A percentile compares a stretch with the other conserved stretches of the same genome.
phyloP scores from a whole-genome alignment of 805 yeast species.

The Blastobotrys chiropterorum region DNA sequence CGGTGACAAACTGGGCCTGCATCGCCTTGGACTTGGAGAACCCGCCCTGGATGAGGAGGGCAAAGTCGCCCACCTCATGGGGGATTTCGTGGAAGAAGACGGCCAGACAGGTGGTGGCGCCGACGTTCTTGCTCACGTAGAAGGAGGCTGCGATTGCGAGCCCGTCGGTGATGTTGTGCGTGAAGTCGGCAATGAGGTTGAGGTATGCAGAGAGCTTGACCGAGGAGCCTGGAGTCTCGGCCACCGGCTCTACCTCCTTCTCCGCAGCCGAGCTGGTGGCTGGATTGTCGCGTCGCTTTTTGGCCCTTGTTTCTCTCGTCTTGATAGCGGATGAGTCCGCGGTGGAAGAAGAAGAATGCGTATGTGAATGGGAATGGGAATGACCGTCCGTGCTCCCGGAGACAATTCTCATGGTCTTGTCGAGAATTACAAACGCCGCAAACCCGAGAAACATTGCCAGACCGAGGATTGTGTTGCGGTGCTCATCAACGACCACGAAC shows the following conservation, averaged over 20 bases:
- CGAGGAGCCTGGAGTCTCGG: conserved; percentile 20
- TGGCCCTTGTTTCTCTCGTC: conserved; percentile 12
- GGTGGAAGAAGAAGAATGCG: conserved; percentile 8
- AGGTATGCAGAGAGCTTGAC: conserved; percentile 51
- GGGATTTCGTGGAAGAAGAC: conserved; percentile 75
- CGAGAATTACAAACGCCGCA: conserved; percentile 51
- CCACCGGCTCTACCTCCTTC: conserved; percentile 1
- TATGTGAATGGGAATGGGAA: conserved; percentile 38
- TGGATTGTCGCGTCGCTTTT: conserved; percentile 9
- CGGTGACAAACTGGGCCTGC: conserved; percentile 60
- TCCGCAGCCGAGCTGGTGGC: background rate
- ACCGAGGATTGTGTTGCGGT: conserved; percentile 45
- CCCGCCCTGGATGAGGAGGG: conserved; percentile 63
- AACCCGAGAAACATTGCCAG: conserved; percentile 56
- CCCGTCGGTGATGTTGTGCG: conserved; percentile 75
- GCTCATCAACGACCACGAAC: conserved; percentile 47
- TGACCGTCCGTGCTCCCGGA: conserved; percentile 26
- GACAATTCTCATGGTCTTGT: conserved; percentile 51
- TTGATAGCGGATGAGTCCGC: no score
- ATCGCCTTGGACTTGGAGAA: conserved; percentile 60
- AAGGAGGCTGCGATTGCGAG: conserved; percentile 68
- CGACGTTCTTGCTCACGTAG: conserved; percentile 51
- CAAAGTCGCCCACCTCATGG: conserved; percentile 77
- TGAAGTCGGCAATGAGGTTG: conserved; percentile 61
- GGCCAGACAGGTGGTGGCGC: conserved; percentile 64